A percentile compares a stretch with the other conserved stretches of the same genome.
Conservation (phyloP, 2,329 filamentous ascomycete species). For the Myriosclerotinia curreyana region DNA sequence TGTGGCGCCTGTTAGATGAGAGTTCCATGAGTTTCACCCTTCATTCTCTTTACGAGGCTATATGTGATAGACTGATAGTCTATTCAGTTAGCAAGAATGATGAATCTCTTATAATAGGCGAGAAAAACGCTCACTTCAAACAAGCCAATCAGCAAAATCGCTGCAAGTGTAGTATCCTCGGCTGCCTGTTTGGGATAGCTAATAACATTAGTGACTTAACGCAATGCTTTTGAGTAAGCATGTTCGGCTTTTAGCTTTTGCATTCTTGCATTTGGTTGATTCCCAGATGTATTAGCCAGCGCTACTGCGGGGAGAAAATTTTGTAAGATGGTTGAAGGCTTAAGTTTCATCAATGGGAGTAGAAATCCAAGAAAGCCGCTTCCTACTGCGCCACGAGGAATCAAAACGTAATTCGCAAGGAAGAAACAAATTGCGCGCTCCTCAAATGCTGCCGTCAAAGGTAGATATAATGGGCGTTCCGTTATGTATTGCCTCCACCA, state of each 20-base stretch:
- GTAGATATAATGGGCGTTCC: slow-evolving; percentile 5
- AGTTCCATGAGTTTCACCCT: slow-evolving; percentile 21
- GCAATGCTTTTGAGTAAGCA: slow-evolving; percentile 19
- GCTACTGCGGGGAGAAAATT: slow-evolving; percentile 11
- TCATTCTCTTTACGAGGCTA: slow-evolving; percentile 16
- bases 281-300: slow-evolving; percentile 18
- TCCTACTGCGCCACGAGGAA: slow-evolving; percentile 13
- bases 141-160: slow-evolving; percentile 17
- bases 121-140: slow-evolving; percentile 7
- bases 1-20: slow-evolving; percentile 13
- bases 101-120: neutral
- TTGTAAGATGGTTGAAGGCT: slow-evolving; percentile 13
- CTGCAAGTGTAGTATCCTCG: slow-evolving; percentile 18
- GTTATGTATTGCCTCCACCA: slow-evolving; percentile 15
- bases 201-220: slow-evolving; percentile 12
- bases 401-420: slow-evolving; percentile 20
- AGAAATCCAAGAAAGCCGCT: slow-evolving; percentile 18
- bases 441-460: slow-evolving; percentile 17
- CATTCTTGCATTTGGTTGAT: slow-evolving; percentile 20
- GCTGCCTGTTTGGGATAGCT: slow-evolving; percentile 11
- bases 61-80: slow-evolving; percentile 17
- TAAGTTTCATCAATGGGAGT: slow-evolving; percentile 18
- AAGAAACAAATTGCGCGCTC: slow-evolving; percentile 21
- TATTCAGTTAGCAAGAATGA: slow-evolving; percentile 2
- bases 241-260: slow-evolving; percentile 19